Evolutionary conservation across 2,329 filamentous ascomycete genomes (phyloP).

Genomic region (Cercospora sp.): DNA sequence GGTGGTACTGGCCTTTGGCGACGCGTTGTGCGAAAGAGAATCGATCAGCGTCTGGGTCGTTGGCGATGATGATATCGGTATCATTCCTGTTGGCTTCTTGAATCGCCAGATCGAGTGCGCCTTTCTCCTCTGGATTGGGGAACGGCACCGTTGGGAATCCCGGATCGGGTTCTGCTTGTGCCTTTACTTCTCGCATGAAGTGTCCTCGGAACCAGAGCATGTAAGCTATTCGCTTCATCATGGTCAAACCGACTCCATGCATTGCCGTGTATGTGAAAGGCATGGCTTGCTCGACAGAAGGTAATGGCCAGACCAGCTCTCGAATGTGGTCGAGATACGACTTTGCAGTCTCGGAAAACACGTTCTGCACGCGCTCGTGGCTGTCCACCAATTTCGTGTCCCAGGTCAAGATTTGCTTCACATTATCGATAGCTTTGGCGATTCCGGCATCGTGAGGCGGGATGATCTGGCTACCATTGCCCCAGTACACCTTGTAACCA

Average conservation of each 20-base stretch:
- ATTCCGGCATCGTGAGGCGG: conserved; percentile 62
- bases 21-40: conserved; percentile 62
- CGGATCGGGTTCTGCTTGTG: conserved; percentile 60
- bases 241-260: conserved; percentile 56
- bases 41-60: conserved; percentile 66
- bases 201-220: conserved; percentile 30
- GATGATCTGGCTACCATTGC: conserved; percentile 66
- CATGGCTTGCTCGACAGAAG: conserved; percentile 24
- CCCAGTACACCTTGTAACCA: conserved; percentile 68
- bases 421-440: conserved; percentile 56
- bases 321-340: conserved; percentile 44
- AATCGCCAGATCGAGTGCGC: conserved; percentile 61
- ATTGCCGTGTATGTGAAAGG: conserved; percentile 58
- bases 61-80: conserved; percentile 58
- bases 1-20: conserved; percentile 55
- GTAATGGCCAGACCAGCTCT: conserved; percentile 32
- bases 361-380: conserved; percentile 44
- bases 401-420: conserved; percentile 55
- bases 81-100: conserved; percentile 53
- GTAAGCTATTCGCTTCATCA: conserved; percentile 48
- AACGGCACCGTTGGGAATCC: conserved; percentile 65
- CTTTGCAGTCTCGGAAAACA: conserved; percentile 44
- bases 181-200: conserved; percentile 49
- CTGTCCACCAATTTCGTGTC: conserved; percentile 47
- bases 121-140: conserved; percentile 65